phyloP scores from a whole-genome alignment of 2,329 filamentous ascomycete species.

The Aspergillus awamori region DNA sequence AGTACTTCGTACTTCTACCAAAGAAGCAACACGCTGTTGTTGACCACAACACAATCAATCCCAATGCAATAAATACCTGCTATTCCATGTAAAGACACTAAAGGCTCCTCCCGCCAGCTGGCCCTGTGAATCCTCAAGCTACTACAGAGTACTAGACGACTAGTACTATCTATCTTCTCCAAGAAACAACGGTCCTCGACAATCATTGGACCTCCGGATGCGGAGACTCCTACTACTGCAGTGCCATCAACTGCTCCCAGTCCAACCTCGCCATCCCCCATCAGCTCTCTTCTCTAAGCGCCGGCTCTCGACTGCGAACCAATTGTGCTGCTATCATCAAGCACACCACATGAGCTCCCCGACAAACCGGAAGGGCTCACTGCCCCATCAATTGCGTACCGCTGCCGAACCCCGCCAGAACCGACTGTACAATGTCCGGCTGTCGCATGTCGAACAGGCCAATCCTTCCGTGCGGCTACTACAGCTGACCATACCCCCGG shows the following conservation, averaged over 20 bases:
- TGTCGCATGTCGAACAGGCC: slow-evolving; percentile 64
- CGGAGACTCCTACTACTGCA: background rate
- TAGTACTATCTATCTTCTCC: background rate
- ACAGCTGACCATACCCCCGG: slow-evolving; percentile 60
- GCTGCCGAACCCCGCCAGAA: slow-evolving; percentile 71
- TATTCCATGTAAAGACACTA: background rate
- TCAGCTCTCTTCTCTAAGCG: slow-evolving; percentile 6
- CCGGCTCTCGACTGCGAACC: slow-evolving; percentile 6
- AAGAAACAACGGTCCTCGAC: background rate
- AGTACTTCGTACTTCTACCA: too few relatives aligned
- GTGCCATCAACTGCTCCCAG: background rate
- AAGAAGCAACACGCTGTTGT: background rate
- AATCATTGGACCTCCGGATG: slow-evolving; percentile 4
- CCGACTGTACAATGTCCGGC: slow-evolving; percentile 63
- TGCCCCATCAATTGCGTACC: slow-evolving; percentile 70
- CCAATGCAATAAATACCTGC: background rate
- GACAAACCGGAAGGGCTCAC: slow-evolving; percentile 35
- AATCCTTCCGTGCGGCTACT: slow-evolving; percentile 71
- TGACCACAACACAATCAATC: background rate
- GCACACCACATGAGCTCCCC: slow-evolving; percentile 31
- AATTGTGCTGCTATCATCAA: background rate
- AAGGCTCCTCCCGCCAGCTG: background rate
- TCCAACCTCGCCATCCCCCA: slow-evolving; percentile 7
- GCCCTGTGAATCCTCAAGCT: background rate
- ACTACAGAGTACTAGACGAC: background rate